Percentiles rank a stretch among this genome's conserved stretches.
Conservation (phyloP, 306 rosid genomes). For the Prunus davidiana region DNA sequence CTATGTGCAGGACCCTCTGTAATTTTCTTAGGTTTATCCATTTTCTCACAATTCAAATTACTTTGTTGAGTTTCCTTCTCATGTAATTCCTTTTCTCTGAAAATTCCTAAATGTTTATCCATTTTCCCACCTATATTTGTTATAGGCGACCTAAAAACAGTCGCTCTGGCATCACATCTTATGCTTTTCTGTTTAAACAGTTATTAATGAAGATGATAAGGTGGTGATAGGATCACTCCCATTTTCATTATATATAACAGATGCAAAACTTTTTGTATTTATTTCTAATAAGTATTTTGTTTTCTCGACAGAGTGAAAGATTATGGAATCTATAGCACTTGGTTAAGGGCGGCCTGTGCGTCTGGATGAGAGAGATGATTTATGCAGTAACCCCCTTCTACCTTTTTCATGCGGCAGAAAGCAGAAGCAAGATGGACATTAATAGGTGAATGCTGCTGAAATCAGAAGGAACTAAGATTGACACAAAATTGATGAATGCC, state of each 20-base stretch:
- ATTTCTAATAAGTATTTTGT: neutral
- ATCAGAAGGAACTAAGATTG: neutral
- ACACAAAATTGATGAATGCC: neutral
- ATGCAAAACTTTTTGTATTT: neutral
- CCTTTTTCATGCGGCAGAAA: neutral
- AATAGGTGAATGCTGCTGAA: neutral
- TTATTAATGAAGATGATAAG: neutral
- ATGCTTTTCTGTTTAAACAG: neutral
- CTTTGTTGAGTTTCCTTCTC: too few species aligned
- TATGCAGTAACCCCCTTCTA: neutral
- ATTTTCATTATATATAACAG: neutral
- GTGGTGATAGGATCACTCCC: neutral
- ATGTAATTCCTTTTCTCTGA: too few species aligned
- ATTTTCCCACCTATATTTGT: too few species aligned
- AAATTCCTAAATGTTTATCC: too few species aligned
- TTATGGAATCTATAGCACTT: conserved; percentile 53
- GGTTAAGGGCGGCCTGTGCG: conserved; percentile 48
- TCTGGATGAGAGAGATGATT: conserved; percentile 29
- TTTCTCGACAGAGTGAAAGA: conserved; percentile 60
- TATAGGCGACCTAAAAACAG: too few species aligned
- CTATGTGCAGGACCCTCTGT: neutral
- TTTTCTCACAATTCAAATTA: too few species aligned
- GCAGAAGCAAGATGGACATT: neutral
- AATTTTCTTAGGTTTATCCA: neutral
- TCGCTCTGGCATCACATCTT: neutral